Base-by-base conservation (phyloP, 805 yeast species). In the Pachysolen tannophilus region DNA sequence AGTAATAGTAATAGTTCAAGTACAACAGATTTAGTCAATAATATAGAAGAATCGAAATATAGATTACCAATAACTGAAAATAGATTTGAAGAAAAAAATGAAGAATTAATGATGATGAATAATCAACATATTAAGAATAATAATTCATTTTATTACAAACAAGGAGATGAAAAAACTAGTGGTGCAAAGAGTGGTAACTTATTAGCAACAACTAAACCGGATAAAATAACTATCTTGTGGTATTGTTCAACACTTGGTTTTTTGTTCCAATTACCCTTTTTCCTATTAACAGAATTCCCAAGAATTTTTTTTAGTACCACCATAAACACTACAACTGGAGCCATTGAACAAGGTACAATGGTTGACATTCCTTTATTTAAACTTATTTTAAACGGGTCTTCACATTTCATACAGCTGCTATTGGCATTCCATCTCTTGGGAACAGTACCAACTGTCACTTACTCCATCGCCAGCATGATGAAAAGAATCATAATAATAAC, bases 401-500 rank as follows among this genome's bases (percentile, higher is more conserved):
- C 83, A 11, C 94, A 85, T 57, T 87, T 83, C 46, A 51, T 73
- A 26, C 96, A 87, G 58, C 80, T 88, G 28, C 60, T 86, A 52
- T 64, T 87, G 26, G 86, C 94, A 11, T 84, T 83, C 56, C 85
- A 82, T 59, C 63, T 87, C 21, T 59, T 87, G 30, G 92, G 94
- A 15, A 72, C 79, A 50, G 69, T 87, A 5, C 83, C 94, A 3
- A 84, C 96, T 0, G 78, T 87, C 9, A 75, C 92, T 3, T 87
- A 85, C 57, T 82, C 94, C 2, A 78, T 87, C 38, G 95, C 96
- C 3, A 77, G 84, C 28, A 71, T 87, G 73, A 72, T 87, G 74
- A 87, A 87, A 59, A 75, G 95, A 48, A 82, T 87, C n/a, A 82
- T 84, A 1, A 74, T 87, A 20, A 86, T 87, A 28, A 69, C 81